Base-by-base conservation (phyloP, 306 rosid genomes). In the Amphicarpaea edgeworthii region DNA sequence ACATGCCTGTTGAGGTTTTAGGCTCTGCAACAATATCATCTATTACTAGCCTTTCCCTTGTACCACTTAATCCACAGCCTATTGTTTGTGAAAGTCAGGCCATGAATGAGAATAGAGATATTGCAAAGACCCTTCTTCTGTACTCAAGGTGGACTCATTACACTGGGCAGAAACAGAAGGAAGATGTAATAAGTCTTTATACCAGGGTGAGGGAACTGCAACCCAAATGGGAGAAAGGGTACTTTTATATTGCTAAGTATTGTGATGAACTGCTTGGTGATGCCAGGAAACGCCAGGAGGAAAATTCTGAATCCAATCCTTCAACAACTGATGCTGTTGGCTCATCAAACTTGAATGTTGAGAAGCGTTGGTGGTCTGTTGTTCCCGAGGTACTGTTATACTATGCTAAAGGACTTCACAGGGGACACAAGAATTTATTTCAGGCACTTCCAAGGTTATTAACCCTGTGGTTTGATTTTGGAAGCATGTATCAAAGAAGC, bases 101-200 rank as follows among this genome's bases (percentile, higher is more conserved):
- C 75, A 69, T 69, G 66, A 92, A 86, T 79, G 96, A 89, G 86
- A 92, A 79, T 83, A 82, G 79, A 73, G 87, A 90, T 85, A 79
- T 87, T 60, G 97, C 96, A 8, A 95, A 89, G 86, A 89, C 96
- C 80, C 98, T 95, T 82, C 97, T 95, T 84, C 86, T 95, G 77
- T 95, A 92, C 83, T 84, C 98, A 63, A 83, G 97, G 81, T 95
- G 98, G 98, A 92, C 85, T 43, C 98, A 95, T 81, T 92, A 93
- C 91, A 95, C 97, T 68, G 97, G 98, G 73, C 97, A 95, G 91
- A 95, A 95, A 81, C 98, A 92, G 86, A 95, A 95, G 86, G 97
- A 92, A 85, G 98, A 95, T 76, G 92, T 90, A 40, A 81, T 92
- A 58, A 77, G 75, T 88, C 96, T 92, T 66, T 95, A 92, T 82